phyloP scores from a whole-genome alignment of 768 basidiomycete genomes.

The Boletus sp. region DNA sequence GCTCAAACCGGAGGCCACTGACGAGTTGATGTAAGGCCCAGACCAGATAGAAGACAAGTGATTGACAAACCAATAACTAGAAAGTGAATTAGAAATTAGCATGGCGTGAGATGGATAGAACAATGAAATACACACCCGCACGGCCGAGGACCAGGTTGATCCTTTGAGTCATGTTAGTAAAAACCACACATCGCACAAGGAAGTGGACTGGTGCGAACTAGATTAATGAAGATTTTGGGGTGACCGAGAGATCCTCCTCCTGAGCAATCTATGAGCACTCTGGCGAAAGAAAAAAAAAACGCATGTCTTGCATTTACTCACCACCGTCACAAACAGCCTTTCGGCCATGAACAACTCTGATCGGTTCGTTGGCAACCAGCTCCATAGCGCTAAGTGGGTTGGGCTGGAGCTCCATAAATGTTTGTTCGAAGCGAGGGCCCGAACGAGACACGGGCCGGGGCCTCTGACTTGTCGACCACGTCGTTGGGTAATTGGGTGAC shows the following conservation, averaged over 20 bases:
- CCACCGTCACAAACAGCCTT: slow-evolving; percentile 95
- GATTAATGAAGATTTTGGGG: slow-evolving; percentile 94
- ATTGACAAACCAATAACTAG: slow-evolving; percentile 45
- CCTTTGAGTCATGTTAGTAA: slow-evolving; percentile 48
- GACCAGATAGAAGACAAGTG: not conserved
- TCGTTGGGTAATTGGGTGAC: slow-evolving; percentile 76
- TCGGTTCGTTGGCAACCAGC: slow-evolving; percentile 80
- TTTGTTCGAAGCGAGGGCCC: slow-evolving; percentile 91
- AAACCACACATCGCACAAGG: not conserved
- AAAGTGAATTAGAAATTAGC: slow-evolving; percentile 10
- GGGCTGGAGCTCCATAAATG: slow-evolving; percentile 82
- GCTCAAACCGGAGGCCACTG: slow-evolving; percentile 89
- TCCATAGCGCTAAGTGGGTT: slow-evolving; percentile 89
- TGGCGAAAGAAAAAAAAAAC: slow-evolving; percentile 1
- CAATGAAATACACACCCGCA: slow-evolving; percentile 71
- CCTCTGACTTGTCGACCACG: slow-evolving; percentile 85
- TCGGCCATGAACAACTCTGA: slow-evolving; percentile 74
- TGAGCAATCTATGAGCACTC: slow-evolving; percentile 33
- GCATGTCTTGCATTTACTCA: slow-evolving; percentile 39
- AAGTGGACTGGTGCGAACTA: slow-evolving; percentile 50
- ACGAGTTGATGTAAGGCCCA: slow-evolving; percentile 4
- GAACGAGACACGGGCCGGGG: slow-evolving; percentile 57
- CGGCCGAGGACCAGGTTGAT: slow-evolving; percentile 80
- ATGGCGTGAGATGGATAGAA: not conserved
- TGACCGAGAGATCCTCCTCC: slow-evolving; percentile 95